Conservation (phyloP, 2,329 filamentous ascomycete species). For the Ophiostoma australiae region DNA sequence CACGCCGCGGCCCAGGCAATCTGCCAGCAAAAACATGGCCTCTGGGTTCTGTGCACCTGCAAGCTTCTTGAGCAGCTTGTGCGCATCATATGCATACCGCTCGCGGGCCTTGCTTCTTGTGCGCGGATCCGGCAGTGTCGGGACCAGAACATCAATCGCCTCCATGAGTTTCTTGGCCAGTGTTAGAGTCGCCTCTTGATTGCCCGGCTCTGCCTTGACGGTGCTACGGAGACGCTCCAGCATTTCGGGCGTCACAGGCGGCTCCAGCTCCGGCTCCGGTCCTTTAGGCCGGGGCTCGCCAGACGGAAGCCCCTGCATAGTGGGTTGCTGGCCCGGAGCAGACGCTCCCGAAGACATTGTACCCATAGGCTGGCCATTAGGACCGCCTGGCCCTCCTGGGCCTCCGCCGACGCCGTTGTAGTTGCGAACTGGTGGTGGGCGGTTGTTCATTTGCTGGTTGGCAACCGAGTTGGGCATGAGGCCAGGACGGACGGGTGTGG, state of each 20-base stretch:
- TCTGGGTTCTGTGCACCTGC: slow-evolving; percentile 67
- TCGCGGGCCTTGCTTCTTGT: slow-evolving; percentile 72
- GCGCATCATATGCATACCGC: slow-evolving; percentile 75
- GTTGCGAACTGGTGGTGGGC: slow-evolving; percentile 55
- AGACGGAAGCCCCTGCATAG: slow-evolving; percentile 30
- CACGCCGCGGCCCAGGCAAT: slow-evolving; percentile 76
- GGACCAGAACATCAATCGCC: slow-evolving; percentile 70
- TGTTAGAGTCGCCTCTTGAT: slow-evolving; percentile 64
- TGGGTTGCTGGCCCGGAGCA: slow-evolving; percentile 29
- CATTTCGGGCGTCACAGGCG: slow-evolving; percentile 70
- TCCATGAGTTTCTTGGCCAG: slow-evolving; percentile 82
- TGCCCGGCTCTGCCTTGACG: slow-evolving; percentile 66
- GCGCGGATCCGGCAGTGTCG: slow-evolving; percentile 61
- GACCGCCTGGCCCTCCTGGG: slow-evolving; percentile 27
- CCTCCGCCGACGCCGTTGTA: slow-evolving; percentile 34
- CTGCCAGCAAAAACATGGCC: slow-evolving; percentile 90
- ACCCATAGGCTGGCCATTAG: slow-evolving; percentile 28
- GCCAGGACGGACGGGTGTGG: slow-evolving; percentile 58
- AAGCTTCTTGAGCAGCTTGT: slow-evolving; percentile 89
- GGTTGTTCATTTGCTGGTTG: slow-evolving; percentile 43
- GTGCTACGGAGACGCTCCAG: slow-evolving; percentile 67
- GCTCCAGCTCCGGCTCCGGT: slow-evolving; percentile 24
- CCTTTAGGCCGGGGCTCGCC: slow-evolving; percentile 7
- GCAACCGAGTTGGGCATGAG: slow-evolving; percentile 46
- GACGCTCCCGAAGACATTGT: slow-evolving; percentile 29